Evolutionary conservation across 179 eudicot genomes (phyloP), one percentile per base, ranked within the genome.

Genomic region (Silene noctiflora): DNA sequence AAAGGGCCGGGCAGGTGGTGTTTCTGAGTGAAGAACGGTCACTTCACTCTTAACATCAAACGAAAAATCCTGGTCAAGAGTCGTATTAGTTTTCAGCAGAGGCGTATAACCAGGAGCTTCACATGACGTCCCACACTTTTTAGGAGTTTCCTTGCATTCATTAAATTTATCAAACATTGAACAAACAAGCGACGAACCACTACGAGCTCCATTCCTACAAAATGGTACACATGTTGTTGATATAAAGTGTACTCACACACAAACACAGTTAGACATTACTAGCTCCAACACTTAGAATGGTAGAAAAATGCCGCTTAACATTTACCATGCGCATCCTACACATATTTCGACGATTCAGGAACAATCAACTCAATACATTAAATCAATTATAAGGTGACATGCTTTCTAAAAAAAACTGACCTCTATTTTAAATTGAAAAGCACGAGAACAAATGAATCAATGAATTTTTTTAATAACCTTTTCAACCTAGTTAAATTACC

Each of bases 1-100:
- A 75, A 91, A 84, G 20, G 96, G 94, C 64, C 84, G 87, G 83
- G 76, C 79, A 20, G 87, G 87, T 16, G 92, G 90, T 76, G 94
- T 89, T 71, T 93, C 97, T 73, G 97, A 94, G 79, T 86, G 86
- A 44, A 71, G 75, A 78, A 77, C 80, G 77, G 82, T 82, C 58
- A 67, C 81, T 14, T 86, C 87, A 70, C 69, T 62, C 77, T 79
- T 81, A 27, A 75, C 72, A 77, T 71, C 61, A 66, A 78, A 65
- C 17, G 74, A 55, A 79, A 10, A 13, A 16, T 67, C 77, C 55
- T 65, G 74, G 70, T 69, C n/a, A 56, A 75, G 66, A 65, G 35
- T 59, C 72, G 79, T 65, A 73, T 71, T 77, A 69, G 82, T 65
- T 66, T 65, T 80, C 42, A 55, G n/a, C 58, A 25, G n/a, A 69